A percentile compares a stretch with the other conserved stretches of the same genome.
Conservation (phyloP, 1,139 yeast species). For the Maudiozyma humilis region DNA sequence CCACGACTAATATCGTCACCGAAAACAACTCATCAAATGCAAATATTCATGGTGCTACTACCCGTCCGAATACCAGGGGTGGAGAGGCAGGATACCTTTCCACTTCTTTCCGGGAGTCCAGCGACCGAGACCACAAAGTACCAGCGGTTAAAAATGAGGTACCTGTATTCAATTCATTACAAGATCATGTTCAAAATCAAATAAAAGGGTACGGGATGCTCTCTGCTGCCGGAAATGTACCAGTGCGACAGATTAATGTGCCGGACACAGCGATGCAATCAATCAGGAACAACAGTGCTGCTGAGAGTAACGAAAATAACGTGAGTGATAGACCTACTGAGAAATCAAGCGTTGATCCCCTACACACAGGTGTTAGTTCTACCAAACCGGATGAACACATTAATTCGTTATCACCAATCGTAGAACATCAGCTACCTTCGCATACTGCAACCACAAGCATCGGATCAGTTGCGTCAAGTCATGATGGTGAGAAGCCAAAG, state of each 20-base stretch:
- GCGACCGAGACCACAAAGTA: constrained; percentile 24
- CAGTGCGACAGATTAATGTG: not conserved
- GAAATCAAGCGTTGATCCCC: not conserved
- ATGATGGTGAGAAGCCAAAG: not conserved
- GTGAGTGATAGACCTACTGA: not conserved
- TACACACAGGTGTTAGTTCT: not conserved
- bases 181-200: constrained; percentile 17
- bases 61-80: not conserved
- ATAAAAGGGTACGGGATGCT: constrained; percentile 13
- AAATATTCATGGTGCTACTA: not conserved
- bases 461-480: not conserved
- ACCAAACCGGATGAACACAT: not conserved
- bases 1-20: constrained; percentile 1
- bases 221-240: constrained; percentile 1
- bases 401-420: not conserved
- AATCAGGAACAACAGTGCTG: not conserved
- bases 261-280: not conserved
- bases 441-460: not conserved
- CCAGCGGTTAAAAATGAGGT: constrained; percentile 4
- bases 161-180: constrained; percentile 14
- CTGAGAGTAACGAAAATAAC: not conserved
- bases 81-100: constrained; percentile 4
- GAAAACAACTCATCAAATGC: not conserved
- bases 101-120: constrained; percentile 6
- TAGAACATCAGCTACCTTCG: not conserved